phyloP scores from a whole-genome alignment of 768 basidiomycete species.

The Russula sp. region DNA sequence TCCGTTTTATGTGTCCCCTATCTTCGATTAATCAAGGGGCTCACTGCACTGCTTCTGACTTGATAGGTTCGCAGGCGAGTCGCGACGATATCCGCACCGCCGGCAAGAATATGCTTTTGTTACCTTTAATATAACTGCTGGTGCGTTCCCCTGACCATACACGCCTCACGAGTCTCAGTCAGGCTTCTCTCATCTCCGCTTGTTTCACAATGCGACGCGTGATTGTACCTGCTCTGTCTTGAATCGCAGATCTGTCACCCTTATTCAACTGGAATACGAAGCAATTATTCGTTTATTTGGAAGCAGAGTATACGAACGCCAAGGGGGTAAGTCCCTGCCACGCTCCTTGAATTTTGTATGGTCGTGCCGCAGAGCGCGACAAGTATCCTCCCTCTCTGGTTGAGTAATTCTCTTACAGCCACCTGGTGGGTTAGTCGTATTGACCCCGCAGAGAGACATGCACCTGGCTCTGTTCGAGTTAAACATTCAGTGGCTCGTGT shows the following conservation, averaged over 20 bases:
- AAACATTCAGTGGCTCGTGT: neutral
- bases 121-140: slow-evolving; percentile 75
- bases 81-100: slow-evolving; percentile 46
- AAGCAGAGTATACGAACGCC: slow-evolving; percentile 72
- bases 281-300: slow-evolving; percentile 82
- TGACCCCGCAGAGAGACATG: neutral
- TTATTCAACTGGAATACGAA: slow-evolving; percentile 98
- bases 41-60: neutral
- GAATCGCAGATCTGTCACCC: slow-evolving; percentile 59
- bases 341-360: neutral
- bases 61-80: slow-evolving; percentile 22
- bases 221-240: neutral
- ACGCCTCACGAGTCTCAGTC: neutral
- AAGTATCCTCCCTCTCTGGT: no score
- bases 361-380: neutral
- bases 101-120: slow-evolving; percentile 76
- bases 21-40: slow-evolving; percentile 2
- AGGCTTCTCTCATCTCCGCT: neutral
- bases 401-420: neutral
- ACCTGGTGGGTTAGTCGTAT: no score
- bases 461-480: neutral
- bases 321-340: slow-evolving; percentile 52
- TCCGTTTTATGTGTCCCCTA: neutral
- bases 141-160: slow-evolving; percentile 37
- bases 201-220: neutral